Base-by-base conservation (phyloP, 768 basidiomycete species). In the Lenzites betulinus region DNA sequence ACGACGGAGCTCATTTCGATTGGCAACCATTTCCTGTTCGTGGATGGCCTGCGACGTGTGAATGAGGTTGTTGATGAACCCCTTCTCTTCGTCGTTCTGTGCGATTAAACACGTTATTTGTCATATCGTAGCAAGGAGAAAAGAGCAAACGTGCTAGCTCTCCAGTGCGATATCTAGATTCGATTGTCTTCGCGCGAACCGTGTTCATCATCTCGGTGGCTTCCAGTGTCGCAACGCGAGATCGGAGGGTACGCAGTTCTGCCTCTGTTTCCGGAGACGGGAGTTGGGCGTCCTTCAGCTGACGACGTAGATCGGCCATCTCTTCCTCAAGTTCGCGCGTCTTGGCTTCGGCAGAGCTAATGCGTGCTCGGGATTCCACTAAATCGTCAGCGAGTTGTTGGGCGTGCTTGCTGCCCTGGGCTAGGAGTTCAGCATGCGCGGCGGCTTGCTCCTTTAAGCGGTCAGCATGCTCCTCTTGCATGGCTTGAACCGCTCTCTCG, bases 1-100 rank as follows among this genome's bases (percentile, higher is more conserved):
- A 26, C 74, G 68, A 58, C 72, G 67, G 8, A 76, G 56, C 28
- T 77, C 75, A 51, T 77, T 77, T 26, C 72, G 69, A 33, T 75
- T 74, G 22, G 67, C 66, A 15, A 73, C 67, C 18, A 76, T 64
- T 42, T 72, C 69, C 59, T 72, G 72, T 53, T 76, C 73, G 46
- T 75, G 69, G n/a, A 71, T 66, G 6, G 68, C 54, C 38, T 70
- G 71, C 9, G 73, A 68, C 13, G 71, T 71, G n/a, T 69, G 69
- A 8, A 71, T 52, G 3, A 76, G 64, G 7, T 63, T 61, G 47
- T 71, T 64, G 23, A 75, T 69, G 49, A 75, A 73, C 2, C 58
- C 47, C 55, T 70, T 74, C 55, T 76, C 75, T 50, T 72, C 71
- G 25, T 67, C 67, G 22, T 62, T 68, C 74, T 75, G 35, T 2